Percentiles rank a stretch among this genome's conserved stretches.
phyloP scores from a whole-genome alignment of 768 basidiomycete genomes.

The Hirschioporus abietinus region DNA sequence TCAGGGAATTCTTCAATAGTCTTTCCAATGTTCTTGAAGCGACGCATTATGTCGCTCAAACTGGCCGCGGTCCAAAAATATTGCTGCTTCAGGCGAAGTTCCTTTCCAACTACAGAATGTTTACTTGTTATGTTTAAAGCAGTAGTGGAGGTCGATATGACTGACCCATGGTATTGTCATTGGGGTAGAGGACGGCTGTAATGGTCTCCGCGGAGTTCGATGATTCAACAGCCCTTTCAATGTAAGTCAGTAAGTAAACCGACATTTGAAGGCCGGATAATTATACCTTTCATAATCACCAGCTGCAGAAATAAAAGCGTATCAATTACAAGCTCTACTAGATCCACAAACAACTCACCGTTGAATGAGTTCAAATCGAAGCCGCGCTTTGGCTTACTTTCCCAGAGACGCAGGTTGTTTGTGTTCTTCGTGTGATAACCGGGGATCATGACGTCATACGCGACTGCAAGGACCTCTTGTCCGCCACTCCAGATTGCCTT shows the following conservation, averaged over 20 bases:
- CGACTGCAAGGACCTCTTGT: constrained; percentile 89
- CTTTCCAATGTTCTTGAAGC: constrained; percentile 87
- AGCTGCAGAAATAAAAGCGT: constrained; percentile 37
- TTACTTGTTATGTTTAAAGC: not conserved
- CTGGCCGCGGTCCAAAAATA: constrained; percentile 93
- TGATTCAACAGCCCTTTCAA: constrained; percentile 64
- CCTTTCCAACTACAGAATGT: constrained; percentile 64
- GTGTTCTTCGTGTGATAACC: constrained; percentile 77
- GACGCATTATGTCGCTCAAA: constrained; percentile 82
- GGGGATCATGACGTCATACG: constrained; percentile 94
- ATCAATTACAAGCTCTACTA: not conserved
- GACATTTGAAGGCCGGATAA: not conserved
- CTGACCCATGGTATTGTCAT: constrained; percentile 68
- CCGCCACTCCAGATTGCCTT: constrained; percentile 81
- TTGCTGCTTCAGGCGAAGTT: constrained; percentile 91
- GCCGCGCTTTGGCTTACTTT: constrained; percentile 80
- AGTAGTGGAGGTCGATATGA: constrained; percentile 1
- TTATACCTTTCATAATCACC: constrained; percentile 71
- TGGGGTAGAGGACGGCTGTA: constrained; percentile 93
- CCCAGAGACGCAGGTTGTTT: constrained; percentile 86
- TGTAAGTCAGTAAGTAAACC: not conserved
- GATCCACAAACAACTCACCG: constrained; percentile 37
- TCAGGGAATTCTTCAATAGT: constrained; percentile 79
- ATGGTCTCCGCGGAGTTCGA: constrained; percentile 91
- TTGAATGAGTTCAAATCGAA: constrained; percentile 97